A percentile compares a stretch with the other conserved stretches of the same genome.
Conservation (phyloP, 805 yeast species). For the Nakazawaea peltata region DNA sequence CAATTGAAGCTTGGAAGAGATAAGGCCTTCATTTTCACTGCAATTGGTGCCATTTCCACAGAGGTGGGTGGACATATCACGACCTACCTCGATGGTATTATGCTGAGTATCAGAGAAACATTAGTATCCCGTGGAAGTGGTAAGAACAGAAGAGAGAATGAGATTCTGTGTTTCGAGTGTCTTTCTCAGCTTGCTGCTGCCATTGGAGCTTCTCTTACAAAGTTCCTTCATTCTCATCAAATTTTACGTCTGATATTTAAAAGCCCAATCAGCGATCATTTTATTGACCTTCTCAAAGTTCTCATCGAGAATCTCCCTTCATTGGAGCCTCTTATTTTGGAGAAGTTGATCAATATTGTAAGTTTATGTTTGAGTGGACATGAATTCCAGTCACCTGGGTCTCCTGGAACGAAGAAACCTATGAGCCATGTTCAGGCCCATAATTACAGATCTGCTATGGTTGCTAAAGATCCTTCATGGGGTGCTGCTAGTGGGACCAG, state of each 20-base stretch:
- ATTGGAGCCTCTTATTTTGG: slow-evolving; percentile 62
- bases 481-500: slow-evolving; percentile 12
- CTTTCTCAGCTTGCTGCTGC: slow-evolving; percentile 80
- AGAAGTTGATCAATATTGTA: slow-evolving; percentile 59
- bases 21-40: slow-evolving; percentile 62
- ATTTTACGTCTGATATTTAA: slow-evolving; percentile 70
- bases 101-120: slow-evolving; percentile 78
- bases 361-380: slow-evolving; percentile 77
- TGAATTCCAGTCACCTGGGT: slow-evolving; percentile 76
- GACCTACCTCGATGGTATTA: slow-evolving; percentile 80
- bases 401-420: slow-evolving; percentile 58
- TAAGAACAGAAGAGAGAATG: slow-evolving; percentile 62
- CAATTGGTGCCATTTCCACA: slow-evolving; percentile 79
- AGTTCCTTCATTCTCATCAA: slow-evolving; percentile 70
- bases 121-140: slow-evolving; percentile 46
- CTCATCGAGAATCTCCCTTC: slow-evolving; percentile 74
- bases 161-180: slow-evolving; percentile 83
- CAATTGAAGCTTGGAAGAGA: slow-evolving; percentile 75
- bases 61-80: slow-evolving; percentile 80
- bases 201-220: slow-evolving; percentile 88
- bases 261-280: slow-evolving; percentile 77
- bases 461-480: slow-evolving; percentile 67
- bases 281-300: slow-evolving; percentile 66
- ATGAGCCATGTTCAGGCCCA: slow-evolving; percentile 62
- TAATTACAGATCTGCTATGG: slow-evolving; percentile 69